Conservation (phyloP, 2,329 filamentous ascomycete genomes). For the Juglanconis oblonga region DNA sequence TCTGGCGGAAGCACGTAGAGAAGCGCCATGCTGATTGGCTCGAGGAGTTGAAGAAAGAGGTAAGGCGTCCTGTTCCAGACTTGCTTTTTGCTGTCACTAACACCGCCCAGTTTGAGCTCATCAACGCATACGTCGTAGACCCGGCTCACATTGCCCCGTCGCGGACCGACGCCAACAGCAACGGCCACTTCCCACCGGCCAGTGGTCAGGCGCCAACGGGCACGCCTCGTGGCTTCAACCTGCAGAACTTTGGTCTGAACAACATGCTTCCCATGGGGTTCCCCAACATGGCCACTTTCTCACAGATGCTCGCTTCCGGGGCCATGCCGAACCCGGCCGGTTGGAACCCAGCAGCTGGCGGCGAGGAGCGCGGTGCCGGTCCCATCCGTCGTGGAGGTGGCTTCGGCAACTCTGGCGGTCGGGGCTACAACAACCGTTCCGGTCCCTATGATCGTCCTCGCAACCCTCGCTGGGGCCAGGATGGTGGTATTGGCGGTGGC, state of each 20-base stretch:
- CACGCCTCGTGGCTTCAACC: conserved; percentile 87
- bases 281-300: conserved; percentile 46
- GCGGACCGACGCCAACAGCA: conserved; percentile 89
- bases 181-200: conserved; percentile 86
- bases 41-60: conserved; percentile 76
- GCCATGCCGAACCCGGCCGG: conserved; percentile 41
- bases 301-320: conserved; percentile 52
- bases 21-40: conserved; percentile 92
- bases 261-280: conserved; percentile 60
- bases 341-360: conserved; percentile 47
- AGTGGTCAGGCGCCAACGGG: conserved; percentile 74
- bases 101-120: conserved; percentile 67
- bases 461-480: conserved; percentile 47
- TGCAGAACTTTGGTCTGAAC: conserved; percentile 67
- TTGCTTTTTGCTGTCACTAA: conserved; percentile 3
- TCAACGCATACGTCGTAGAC: conserved; percentile 93
- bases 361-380: conserved; percentile 56
- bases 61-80: conserved; percentile 40
- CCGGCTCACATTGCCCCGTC: conserved; percentile 93
- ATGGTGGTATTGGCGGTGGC: conserved; percentile 44
- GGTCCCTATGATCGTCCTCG: conserved; percentile 72
- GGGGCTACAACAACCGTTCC: conserved; percentile 52
- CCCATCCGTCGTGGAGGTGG: conserved; percentile 65
- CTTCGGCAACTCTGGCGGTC: conserved; percentile 45
- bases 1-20: conserved; percentile 97